Evolutionary conservation across 805 yeast genomes (phyloP), one percentile per base, ranked within the genome.

Genomic region (Blastobotrys parvus): DNA sequence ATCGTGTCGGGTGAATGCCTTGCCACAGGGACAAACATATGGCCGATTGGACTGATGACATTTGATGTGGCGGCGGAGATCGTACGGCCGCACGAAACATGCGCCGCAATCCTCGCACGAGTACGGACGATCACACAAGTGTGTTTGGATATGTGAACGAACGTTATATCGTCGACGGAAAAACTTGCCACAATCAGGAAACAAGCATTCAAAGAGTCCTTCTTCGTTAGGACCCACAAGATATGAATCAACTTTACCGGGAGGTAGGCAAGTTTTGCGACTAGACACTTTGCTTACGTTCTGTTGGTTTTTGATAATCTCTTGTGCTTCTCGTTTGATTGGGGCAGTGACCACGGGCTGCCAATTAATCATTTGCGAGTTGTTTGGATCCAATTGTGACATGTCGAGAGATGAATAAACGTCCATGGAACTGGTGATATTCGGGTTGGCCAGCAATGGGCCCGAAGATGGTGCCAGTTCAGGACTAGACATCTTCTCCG

Each of bases 101-200:
- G 89, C 85, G 3, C 76, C 73, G 62, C 99, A 92, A 35, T 48
- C 52, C 32, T 68, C 70, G 65, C 99, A 92, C 0, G 72, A 67
- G 63, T 86, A 90, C 1, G 99, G 99, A 49, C 97, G 70, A 61
- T 94, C 98, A 59, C 90, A 80, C 39, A 92, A 65, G 68, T 92
- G 99, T 0, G 98, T 92, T 60, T 92, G 98, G 44, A 92, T 89
- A 61, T 92, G 99, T 0, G 96, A 86, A 48, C 97, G 70, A 10
- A 87, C 86, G 56, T 92, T 92, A 63, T 94, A 94, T 38, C 95
- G 71, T 57, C 98, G 72, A 5, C 88, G 78, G 63, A 92, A 90
- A 43, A 73, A 67, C 63, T 92, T 88, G 7, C 84, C 82, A 64
- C 99, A 92, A 43, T 71, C 71, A 13, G 82, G 75, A 61, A 70